Base-by-base conservation (phyloP, 2,329 filamentous ascomycete species). In the Stemphylium vesicarium region DNA sequence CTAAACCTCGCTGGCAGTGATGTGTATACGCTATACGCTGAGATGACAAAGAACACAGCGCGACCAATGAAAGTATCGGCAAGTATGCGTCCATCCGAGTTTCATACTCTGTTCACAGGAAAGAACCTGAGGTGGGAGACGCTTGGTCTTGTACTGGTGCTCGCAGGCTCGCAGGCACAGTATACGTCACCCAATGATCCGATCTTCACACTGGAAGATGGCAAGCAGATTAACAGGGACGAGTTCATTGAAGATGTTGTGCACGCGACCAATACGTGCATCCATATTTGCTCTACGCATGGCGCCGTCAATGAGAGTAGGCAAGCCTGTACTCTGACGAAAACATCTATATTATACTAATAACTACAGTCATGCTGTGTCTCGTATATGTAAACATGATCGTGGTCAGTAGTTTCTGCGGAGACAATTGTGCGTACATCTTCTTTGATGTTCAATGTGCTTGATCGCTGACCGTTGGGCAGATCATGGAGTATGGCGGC, bases 401-500 rank as follows among this genome's bases (percentile, higher is more conserved):
- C 31, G 59, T 73, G 4, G 64, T 65, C 11, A 71, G 70, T 46
- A 72, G 69, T 44, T 72, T 63, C 39, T 74, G 74, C 26, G 72
- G 72, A 36, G 71, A 74, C 29, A 75, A 73, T 26, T 71, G 71
- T 72, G 42, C 18, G 69, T 66, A 29, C 26, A 29, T 12, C n/a
- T 24, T 12, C n/a, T 11, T 8, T 24, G 8, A 11, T 22, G 12
- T 37, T 3, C 4, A 29, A 4, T 22, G 24, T 13, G 10, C 13
- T 13, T 9, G 20, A 12, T n/a, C 22, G 31, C 39, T 60, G 64
- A 42, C 67, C 24, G 20, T 1, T 16, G 10, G 3, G 16, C 39
- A 74, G 72, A 74, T 49, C 72, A 75, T 50, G 70, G 70, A 10
- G 69, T 70, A 20, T 75, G 71, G 71, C 62, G 70, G 40, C 63